Evolutionary conservation across 2,329 filamentous ascomycete species (phyloP).

Genomic region (Monosporascus sp.): DNA sequence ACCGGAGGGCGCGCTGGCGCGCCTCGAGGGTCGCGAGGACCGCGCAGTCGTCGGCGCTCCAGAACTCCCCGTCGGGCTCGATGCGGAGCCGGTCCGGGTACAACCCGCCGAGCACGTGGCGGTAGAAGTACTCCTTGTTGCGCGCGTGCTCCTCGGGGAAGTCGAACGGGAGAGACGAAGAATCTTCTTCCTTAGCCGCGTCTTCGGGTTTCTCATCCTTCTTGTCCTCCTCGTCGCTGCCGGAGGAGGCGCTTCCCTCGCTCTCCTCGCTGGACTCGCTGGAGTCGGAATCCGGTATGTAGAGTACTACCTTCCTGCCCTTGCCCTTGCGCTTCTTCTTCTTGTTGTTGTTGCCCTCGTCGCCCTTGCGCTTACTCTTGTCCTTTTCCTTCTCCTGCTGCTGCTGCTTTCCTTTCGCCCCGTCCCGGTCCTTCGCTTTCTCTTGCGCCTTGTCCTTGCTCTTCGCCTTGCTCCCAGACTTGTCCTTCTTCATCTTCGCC

Average conservation of each 20-base stretch:
- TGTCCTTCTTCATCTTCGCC: too few relatives aligned
- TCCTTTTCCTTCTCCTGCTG: too few relatives aligned
- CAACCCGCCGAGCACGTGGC: slow-evolving; percentile 3
- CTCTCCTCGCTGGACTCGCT: background rate
- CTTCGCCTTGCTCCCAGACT: too few relatives aligned
- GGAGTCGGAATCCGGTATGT: background rate
- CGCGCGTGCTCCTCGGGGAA: slow-evolving; percentile 3
- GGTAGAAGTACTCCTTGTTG: slow-evolving; percentile 12
- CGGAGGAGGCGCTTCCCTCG: background rate
- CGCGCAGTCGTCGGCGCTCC: slow-evolving; percentile 18
- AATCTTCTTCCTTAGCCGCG: background rate
- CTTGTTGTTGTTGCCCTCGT: background rate
- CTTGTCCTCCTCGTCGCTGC: background rate
- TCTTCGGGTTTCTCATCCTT: background rate
- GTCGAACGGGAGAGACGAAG: background rate
- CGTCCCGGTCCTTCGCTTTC: too few relatives aligned
- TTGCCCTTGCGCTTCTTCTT: background rate
- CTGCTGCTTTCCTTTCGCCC: too few relatives aligned
- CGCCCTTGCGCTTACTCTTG: too few relatives aligned
- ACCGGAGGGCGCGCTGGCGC: slow-evolving; percentile 19
- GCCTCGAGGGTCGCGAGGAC: slow-evolving; percentile 20
- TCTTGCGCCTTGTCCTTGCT: too few relatives aligned
- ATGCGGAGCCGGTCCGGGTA: slow-evolving; percentile 14
- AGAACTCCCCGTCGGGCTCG: slow-evolving; percentile 13
- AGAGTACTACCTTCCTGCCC: background rate